Percentiles rank a stretch among this genome's conserved stretches.
These are phyloP conservation scores for Blastocystis sp. DNA, from an alignment of 352 stramenopile species.

Conservation along the genomic window DNA sequence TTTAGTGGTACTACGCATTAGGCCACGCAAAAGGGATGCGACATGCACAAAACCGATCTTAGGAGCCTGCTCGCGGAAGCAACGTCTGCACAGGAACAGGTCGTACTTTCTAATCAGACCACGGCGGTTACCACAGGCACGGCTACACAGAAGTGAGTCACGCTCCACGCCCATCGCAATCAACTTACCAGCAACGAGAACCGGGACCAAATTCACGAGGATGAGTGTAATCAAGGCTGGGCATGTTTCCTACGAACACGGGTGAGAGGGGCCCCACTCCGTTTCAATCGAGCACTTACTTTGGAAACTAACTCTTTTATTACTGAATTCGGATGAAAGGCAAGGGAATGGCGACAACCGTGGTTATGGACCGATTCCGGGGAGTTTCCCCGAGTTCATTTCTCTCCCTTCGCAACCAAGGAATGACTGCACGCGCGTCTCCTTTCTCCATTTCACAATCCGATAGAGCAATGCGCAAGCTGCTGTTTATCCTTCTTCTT, in stretches of 20 bases:
- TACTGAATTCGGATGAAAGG: neutral
- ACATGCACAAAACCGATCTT: conserved; percentile 84
- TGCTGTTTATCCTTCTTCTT: conserved; percentile 7
- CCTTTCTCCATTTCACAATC: conserved; percentile 10
- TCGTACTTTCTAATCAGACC: conserved; percentile 91
- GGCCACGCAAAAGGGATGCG: neutral
- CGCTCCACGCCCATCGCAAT: conserved; percentile 6
- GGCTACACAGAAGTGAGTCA: conserved; percentile 72
- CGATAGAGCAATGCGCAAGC: neutral
- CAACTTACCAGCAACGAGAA: conserved; percentile 70
- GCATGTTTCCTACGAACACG: conserved; percentile 9
- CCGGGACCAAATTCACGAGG: conserved; percentile 72
- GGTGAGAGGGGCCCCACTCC: neutral
- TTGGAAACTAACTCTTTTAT: conserved; percentile 22
- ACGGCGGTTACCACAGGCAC: conserved; percentile 83
- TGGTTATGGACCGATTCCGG: neutral
- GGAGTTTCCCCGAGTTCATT: conserved; percentile 2
- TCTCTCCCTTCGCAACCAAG: neutral
- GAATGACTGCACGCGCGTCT: neutral
- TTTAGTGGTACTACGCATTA: conserved; percentile 59
- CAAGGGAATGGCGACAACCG: neutral
- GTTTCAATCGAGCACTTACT: conserved; percentile 8
- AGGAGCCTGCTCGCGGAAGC: conserved; percentile 87
- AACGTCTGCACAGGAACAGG: conserved; percentile 91
- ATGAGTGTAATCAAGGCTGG: conserved; percentile 72